Evolutionary conservation across 176 grass and related monocot genomes (phyloP).

Genomic region (Lolium perenne): DNA sequence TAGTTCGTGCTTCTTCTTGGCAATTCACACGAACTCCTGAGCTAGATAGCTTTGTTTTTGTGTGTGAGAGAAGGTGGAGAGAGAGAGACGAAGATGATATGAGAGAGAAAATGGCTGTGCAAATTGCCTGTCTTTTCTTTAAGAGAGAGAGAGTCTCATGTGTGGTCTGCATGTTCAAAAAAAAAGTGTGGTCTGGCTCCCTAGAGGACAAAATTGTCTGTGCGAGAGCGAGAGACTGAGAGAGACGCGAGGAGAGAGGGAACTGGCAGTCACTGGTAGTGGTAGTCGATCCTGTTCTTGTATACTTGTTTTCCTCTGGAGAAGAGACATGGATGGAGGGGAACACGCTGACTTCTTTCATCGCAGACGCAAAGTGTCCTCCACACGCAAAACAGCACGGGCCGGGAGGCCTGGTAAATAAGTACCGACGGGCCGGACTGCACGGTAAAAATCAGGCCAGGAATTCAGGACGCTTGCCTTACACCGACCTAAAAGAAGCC

Average conservation of each 20-base stretch:
- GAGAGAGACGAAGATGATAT: neutral
- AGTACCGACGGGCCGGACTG: neutral
- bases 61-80: constrained; percentile 27
- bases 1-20: constrained; percentile 32
- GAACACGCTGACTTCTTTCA: constrained; percentile 59
- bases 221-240: constrained; percentile 3
- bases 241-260: constrained; percentile 30
- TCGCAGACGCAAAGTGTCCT: constrained; percentile 45
- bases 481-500: neutral
- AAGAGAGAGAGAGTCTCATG: neutral
- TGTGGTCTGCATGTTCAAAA: neutral
- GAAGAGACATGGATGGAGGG: constrained; percentile 3
- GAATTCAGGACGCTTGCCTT: constrained; percentile 34
- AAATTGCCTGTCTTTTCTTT: neutral
- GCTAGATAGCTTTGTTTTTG: constrained; percentile 48
- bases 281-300: constrained; percentile 44
- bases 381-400: constrained; percentile 46
- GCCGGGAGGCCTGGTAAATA: constrained; percentile 7
- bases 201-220: constrained; percentile 52
- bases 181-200: constrained; percentile 18
- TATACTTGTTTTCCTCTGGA: constrained; percentile 18
- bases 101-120: neutral
- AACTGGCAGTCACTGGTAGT: constrained; percentile 37
- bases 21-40: constrained; percentile 32
- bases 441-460: constrained; percentile 39